Evolutionary conservation across 129 eudicot genomes (phyloP).

Genomic region (Flaveria trinervia): DNA sequence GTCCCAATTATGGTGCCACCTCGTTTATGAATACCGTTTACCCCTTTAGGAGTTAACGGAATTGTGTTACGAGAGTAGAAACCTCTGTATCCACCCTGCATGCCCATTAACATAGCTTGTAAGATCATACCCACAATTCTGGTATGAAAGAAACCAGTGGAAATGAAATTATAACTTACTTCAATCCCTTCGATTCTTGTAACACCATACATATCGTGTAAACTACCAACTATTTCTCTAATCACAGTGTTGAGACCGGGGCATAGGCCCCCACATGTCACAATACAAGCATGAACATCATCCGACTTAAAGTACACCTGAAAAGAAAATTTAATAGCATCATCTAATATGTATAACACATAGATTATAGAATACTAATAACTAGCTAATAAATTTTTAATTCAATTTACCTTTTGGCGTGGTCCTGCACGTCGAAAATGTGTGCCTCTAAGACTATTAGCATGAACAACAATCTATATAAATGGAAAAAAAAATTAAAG

Average conservation of each 20-base stretch:
- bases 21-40: slow-evolving; percentile 86
- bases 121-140: slow-evolving; percentile 11
- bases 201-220: slow-evolving; percentile 87
- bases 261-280: slow-evolving; percentile 94
- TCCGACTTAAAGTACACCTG: slow-evolving; percentile 81
- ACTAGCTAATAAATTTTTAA: neutral
- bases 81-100: slow-evolving; percentile 92
- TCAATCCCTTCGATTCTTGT: slow-evolving; percentile 67
- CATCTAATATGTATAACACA: neutral
- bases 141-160: slow-evolving; percentile 7
- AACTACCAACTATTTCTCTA: slow-evolving; percentile 79
- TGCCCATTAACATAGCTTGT: slow-evolving; percentile 18
- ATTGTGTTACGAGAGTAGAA: slow-evolving; percentile 83
- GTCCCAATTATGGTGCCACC: slow-evolving; percentile 95
- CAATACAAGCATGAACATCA: slow-evolving; percentile 88
- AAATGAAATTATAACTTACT: slow-evolving; percentile 46
- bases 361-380: neutral
- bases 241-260: slow-evolving; percentile 97
- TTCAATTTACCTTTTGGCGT: slow-evolving; percentile 62
- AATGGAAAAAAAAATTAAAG: neutral
- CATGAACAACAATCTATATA: slow-evolving; percentile 74
- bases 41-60: slow-evolving; percentile 65
- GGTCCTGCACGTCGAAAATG: slow-evolving; percentile 99
- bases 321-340: slow-evolving; percentile 13
- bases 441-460: slow-evolving; percentile 72